A percentile compares a stretch with the other conserved stretches of the same genome.
Conservation (phyloP, 2,329 filamentous ascomycete species). For the Sclerotinia subarctica region DNA sequence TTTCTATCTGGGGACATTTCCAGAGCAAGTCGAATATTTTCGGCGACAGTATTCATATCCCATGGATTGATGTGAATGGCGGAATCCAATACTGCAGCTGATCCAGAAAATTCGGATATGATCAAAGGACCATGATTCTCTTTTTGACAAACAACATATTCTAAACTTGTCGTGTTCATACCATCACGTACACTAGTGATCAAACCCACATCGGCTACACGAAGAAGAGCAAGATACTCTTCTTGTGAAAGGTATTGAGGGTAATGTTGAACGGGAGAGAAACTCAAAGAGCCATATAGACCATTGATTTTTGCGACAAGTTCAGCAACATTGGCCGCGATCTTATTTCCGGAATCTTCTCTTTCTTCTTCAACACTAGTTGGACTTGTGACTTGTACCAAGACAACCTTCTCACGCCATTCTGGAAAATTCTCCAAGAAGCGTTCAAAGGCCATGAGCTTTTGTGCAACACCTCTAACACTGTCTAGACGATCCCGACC, state of each 20-base stretch:
- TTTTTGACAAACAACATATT: conserved; percentile 91
- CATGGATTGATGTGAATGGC: conserved; percentile 97
- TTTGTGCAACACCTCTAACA: conserved; percentile 90
- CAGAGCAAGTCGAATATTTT: conserved; percentile 77
- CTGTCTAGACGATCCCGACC: conserved; percentile 92
- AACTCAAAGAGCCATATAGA: conserved; percentile 80
- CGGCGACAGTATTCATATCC: conserved; percentile 81
- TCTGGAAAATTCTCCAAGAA: conserved; percentile 89
- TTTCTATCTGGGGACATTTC: conserved; percentile 69
- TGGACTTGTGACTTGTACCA: conserved; percentile 93
- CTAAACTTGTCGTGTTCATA: conserved; percentile 96
- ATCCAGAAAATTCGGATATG: conserved; percentile 94
- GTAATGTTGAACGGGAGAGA: conserved; percentile 90
- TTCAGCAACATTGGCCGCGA: conserved; percentile 85
- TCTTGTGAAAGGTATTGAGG: conserved; percentile 86
- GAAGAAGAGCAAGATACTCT: conserved; percentile 92
- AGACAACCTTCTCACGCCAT: conserved; percentile 86
- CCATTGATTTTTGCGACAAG: conserved; percentile 91
- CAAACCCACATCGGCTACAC: conserved; percentile 83
- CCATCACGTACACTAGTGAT: conserved; percentile 96
- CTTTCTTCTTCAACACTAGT: conserved; percentile 75
- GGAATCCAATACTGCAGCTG: conserved; percentile 77
- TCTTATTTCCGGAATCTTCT: conserved; percentile 74
- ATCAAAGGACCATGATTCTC: conserved; percentile 84
- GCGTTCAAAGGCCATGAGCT: conserved; percentile 88